Conservation (phyloP, 345 rosid genomes). For the Erucastrum elatum region DNA sequence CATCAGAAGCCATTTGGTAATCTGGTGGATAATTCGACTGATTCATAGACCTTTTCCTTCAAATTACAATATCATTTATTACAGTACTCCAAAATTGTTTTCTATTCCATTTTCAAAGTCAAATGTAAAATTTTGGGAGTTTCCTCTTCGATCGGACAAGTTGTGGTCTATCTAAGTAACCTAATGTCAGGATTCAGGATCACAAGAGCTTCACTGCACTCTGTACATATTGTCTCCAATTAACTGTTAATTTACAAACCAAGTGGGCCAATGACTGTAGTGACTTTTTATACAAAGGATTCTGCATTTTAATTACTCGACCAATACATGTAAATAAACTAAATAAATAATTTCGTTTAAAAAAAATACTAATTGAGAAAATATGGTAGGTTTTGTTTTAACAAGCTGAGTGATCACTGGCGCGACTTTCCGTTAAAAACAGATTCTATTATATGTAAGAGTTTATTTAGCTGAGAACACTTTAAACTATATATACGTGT, state of each 20-base stretch:
- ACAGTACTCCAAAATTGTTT: not conserved
- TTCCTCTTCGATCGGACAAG: not conserved
- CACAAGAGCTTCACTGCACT: conserved; percentile 22
- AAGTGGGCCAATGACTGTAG: conserved; percentile 28
- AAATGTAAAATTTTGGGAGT: not conserved
- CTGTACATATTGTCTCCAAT: conserved; percentile 27
- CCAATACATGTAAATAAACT: not conserved
- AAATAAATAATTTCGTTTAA: conserved; percentile 5
- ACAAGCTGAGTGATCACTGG: conserved; percentile 9
- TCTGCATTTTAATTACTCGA: conserved; percentile 5
- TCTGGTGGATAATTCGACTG: conserved; percentile 15
- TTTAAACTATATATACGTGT: not conserved
- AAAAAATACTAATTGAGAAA: not conserved
- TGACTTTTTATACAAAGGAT: conserved; percentile 10
- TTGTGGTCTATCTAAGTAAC: conserved; percentile 21
- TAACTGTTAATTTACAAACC: conserved; percentile 8
- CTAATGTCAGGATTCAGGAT: conserved; percentile 24
- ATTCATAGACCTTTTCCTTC: not conserved
- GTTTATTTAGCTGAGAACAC: not conserved
- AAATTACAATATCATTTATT: conserved; percentile 16
- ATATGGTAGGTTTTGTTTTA: conserved; percentile 26
- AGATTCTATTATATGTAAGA: not conserved
- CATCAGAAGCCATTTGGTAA: conserved; percentile 20
- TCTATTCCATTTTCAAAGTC: not conserved
- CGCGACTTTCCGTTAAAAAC: conserved; percentile 29